Percentiles rank a stretch among this genome's conserved stretches.
Evolutionary conservation across 2,329 filamentous ascomycete genomes (phyloP).

Genomic region (Thelonectria discophora): DNA sequence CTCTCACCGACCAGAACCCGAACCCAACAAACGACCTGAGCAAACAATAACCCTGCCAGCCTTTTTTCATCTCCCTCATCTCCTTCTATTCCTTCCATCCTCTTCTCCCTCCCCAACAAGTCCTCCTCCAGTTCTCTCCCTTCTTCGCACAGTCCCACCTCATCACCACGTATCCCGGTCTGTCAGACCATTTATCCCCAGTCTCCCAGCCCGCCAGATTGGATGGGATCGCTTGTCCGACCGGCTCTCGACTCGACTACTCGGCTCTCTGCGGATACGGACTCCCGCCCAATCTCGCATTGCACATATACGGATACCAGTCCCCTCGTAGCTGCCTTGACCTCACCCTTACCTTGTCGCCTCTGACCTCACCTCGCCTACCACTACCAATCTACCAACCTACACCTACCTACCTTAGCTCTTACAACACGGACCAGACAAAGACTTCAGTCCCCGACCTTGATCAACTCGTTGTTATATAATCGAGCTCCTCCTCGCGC

Average conservation of each 20-base stretch:
- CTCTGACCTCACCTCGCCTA: conserved; percentile 16
- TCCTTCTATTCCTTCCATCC: background rate
- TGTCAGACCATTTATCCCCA: conserved; percentile 40
- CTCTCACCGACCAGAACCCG: conserved; percentile 4
- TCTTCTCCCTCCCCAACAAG: conserved; percentile 12
- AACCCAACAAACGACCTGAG: background rate
- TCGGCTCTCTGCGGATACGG: conserved; percentile 29
- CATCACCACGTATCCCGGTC: conserved; percentile 40
- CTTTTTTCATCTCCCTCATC: background rate
- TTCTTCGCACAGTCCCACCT: conserved; percentile 25
- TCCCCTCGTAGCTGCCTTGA: conserved; percentile 20
- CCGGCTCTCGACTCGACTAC: conserved; percentile 26
- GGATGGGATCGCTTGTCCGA: conserved; percentile 34
- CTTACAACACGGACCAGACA: too few relatives aligned
- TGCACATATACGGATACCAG: conserved; percentile 32
- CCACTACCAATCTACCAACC: conserved; percentile 10
- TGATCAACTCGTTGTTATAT: conserved; percentile 6
- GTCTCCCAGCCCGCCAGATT: conserved; percentile 38
- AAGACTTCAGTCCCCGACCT: background rate
- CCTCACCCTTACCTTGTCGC: conserved; percentile 5
- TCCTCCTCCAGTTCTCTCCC: conserved; percentile 8
- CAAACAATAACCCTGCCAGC: background rate
- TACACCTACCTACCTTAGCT: background rate
- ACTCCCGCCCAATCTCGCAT: conserved; percentile 17
- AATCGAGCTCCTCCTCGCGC: conserved; percentile 18